Percentiles rank a stretch among this genome's conserved stretches.
Conservation (phyloP, 2,329 filamentous ascomycete species). For the Verticillium isaacii region DNA sequence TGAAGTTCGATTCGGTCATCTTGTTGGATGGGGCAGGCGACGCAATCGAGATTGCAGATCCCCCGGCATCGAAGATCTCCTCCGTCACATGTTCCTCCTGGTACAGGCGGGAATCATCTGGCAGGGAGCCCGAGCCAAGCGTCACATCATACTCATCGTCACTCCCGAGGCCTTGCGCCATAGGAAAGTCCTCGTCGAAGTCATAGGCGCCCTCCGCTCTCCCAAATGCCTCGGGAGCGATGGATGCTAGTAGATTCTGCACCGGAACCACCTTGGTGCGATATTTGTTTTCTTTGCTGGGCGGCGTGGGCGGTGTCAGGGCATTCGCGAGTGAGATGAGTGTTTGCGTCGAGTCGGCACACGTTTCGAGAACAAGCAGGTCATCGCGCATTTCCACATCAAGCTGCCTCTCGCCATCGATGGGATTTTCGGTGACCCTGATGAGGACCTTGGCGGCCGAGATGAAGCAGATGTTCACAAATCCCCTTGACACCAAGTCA, state of each 20-base stretch:
- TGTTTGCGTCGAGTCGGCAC: constrained; percentile 94
- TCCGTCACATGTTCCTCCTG: constrained; percentile 37
- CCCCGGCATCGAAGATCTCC: constrained; percentile 41
- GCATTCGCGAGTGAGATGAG: constrained; percentile 75
- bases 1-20: constrained; percentile 32
- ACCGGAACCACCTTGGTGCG: constrained; percentile 82
- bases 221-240: constrained; percentile 79
- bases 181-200: constrained; percentile 58
- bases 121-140: constrained; percentile 28
- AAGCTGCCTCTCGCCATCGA: constrained; percentile 59
- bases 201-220: constrained; percentile 56
- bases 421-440: constrained; percentile 50
- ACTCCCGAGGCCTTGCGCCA: constrained; percentile 44
- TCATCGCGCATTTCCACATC: constrained; percentile 82
- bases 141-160: constrained; percentile 25
- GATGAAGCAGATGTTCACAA: constrained; percentile 80
- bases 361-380: constrained; percentile 86
- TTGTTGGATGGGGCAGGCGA: constrained; percentile 31
- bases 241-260: constrained; percentile 82
- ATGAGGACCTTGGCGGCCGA: constrained; percentile 72
- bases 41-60: constrained; percentile 29
- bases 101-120: constrained; percentile 42
- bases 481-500: constrained; percentile 63
- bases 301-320: constrained; percentile 76
- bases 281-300: constrained; percentile 79